Conservation (phyloP, 1,284 basidiomycete genomes). For the Fomitopsis palustris region DNA sequence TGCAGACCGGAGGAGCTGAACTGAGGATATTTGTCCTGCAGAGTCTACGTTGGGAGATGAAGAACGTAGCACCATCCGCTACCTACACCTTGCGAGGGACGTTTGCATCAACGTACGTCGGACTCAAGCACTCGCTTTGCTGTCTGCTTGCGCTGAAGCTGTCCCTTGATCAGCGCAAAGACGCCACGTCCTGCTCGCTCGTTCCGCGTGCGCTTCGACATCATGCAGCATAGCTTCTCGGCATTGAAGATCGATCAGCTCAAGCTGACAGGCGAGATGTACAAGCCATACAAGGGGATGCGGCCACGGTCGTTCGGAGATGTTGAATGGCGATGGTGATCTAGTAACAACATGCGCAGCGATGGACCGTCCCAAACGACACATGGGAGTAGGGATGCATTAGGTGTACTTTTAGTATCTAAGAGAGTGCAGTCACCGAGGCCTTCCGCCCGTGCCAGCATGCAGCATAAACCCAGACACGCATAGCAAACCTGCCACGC, state of each 20-base stretch:
- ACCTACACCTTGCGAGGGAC: constrained; percentile 75
- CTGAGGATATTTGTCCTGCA: constrained; percentile 28
- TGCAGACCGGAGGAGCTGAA: no score
- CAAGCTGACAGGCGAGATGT: constrained; percentile 76
- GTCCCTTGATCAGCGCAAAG: constrained; percentile 26
- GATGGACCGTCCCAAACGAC: neutral
- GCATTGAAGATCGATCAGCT: constrained; percentile 83
- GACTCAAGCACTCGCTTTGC: neutral
- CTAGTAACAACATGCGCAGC: neutral
- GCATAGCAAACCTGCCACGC: neutral
- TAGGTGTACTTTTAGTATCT: constrained; percentile 3
- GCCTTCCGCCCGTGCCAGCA: neutral
- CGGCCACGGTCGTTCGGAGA: constrained; percentile 58
- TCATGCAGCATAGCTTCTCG: constrained; percentile 75
- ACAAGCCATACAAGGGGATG: constrained; percentile 73
- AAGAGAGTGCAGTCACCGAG: neutral
- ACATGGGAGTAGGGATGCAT: neutral
- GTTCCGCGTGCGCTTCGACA: constrained; percentile 68
- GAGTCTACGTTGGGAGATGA: constrained; percentile 76
- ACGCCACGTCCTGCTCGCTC: constrained; percentile 61
- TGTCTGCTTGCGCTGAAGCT: neutral
- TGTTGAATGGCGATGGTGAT: constrained; percentile 72
- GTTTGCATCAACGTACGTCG: constrained; percentile 62
- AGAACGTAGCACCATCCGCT: constrained; percentile 64
- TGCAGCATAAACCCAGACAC: neutral